Base-by-base conservation (phyloP, 2,329 filamentous ascomycete species). In the Fonsecaea nubica region DNA sequence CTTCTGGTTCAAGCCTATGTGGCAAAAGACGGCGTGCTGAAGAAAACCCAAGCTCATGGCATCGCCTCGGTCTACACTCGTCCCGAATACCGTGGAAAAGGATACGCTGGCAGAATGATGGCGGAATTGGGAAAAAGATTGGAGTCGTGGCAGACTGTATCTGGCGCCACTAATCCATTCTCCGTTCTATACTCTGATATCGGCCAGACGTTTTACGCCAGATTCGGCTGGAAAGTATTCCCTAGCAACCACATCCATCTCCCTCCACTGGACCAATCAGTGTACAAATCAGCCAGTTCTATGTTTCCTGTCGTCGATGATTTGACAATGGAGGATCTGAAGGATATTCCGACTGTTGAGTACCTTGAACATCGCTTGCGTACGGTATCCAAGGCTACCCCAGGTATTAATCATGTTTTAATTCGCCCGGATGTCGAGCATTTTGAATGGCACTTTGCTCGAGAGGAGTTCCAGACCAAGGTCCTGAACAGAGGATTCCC, bases 141-240 rank as follows among this genome's bases (percentile, higher is more conserved):
- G 50, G 80, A 82, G 68, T 83, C 79, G 2, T 85, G 85, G 79
- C 84, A 87, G 71, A 78, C 75, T 78, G 42, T 76, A 79, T 68
- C 71, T 54, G 74, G 75, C 21, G 75, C 76, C 71, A 77, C 75
- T 75, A 83, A 76, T 69, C 78, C 87, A 13, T 95, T 94, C 77
- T 93, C 91, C 0, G 86, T 96, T 7, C 83, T 97, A 8, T 97
- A 89, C 78, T 96, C 92, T 8, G 92, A 96, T 74, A 93, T 96
- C 70, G 92, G 93, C 21, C 90, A 92, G 81, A 81, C 82, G 45
- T 97, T 93, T 78, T 97, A 97, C 79, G 86, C 90, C 3, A 83
- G 82, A 36, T 84, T 87, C 69, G 92, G 92, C 54, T 97, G 93
- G 93, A 84, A 87, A 57, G 84, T 88, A 0, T 93, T 90, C 73